Evolutionary conservation across 768 basidiomycete species (phyloP).

Genomic region (Candolleomyces aberdarensis): DNA sequence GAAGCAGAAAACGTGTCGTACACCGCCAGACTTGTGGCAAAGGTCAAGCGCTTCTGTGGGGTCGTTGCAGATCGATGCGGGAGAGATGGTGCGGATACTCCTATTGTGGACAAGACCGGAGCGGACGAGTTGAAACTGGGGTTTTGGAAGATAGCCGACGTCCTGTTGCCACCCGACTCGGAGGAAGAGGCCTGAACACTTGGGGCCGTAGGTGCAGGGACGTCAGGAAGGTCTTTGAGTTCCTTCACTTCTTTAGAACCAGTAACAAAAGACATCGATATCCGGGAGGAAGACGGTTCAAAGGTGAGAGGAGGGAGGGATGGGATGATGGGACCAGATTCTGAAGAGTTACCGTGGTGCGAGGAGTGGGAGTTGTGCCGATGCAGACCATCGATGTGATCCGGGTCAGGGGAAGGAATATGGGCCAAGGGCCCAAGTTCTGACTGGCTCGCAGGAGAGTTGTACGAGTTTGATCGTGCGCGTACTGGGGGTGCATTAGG

Average conservation of each 20-base stretch:
- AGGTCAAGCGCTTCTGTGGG: slow-evolving; percentile 71
- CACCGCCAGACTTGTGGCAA: slow-evolving; percentile 89
- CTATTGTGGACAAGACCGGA: slow-evolving; percentile 70
- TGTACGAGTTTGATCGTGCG: slow-evolving; percentile 82
- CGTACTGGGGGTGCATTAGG: slow-evolving; percentile 44
- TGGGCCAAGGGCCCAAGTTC: slow-evolving; percentile 77
- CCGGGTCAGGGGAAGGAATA: slow-evolving; percentile 81
- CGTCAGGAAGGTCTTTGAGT: slow-evolving; percentile 24
- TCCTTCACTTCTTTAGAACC: slow-evolving; percentile 23
- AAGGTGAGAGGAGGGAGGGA: slow-evolving; percentile 65
- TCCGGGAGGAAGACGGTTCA: slow-evolving; percentile 34
- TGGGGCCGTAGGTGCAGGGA: slow-evolving; percentile 21
- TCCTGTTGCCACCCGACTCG: slow-evolving; percentile 39
- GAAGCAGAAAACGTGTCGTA: slow-evolving; percentile 94
- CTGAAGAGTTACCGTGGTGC: slow-evolving; percentile 26
- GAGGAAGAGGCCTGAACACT: slow-evolving; percentile 24
- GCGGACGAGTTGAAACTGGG: slow-evolving; percentile 87
- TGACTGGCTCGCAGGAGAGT: slow-evolving; percentile 45
- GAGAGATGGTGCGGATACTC: slow-evolving; percentile 47
- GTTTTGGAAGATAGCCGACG: slow-evolving; percentile 64
- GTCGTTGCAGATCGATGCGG: slow-evolving; percentile 71
- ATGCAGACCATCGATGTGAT: slow-evolving; percentile 85
- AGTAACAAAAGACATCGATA: slow-evolving; percentile 29
- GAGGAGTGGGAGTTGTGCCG: slow-evolving; percentile 60
- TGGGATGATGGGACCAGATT: slow-evolving; percentile 36